Base-by-base conservation (phyloP, 2,329 filamentous ascomycete species). In the Teratosphaeria viscida region DNA sequence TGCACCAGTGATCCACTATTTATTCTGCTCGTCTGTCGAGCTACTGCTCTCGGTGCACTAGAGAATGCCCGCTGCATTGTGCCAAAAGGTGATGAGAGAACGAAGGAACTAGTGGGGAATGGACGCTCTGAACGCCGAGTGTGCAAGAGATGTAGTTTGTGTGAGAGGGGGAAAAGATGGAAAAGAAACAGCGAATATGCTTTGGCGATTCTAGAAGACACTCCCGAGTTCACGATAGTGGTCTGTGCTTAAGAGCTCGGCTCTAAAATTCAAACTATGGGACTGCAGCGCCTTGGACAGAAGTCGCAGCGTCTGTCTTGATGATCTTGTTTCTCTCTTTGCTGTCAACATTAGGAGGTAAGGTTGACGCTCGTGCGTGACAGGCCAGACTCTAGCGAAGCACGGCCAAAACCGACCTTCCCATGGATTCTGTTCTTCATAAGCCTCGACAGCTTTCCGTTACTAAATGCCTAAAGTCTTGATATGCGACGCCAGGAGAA, bases 51-150 rank as follows among this genome's bases (percentile, higher is more conserved):
- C 72, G 88, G 81, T 75, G 85, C 82, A 70, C 89, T 90, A 75
- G 89, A 85, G 74, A 99, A 84, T 79, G 91, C 91, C 79, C 94
- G 90, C 85, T 99, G 94, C 94, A 99, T 99, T 43, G 39, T 68
- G 62, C 49, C 57, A 52, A 53, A 29, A 35, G 5, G 26, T 43
- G 32, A 35, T 37, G 39, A 49, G 52, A 55, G 29, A 35, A 19
- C 16, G 16, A 52, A 47, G 43, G 19, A 26, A 19, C 19, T 59
- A 43, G 26, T 8, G 37, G 55, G 52, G 53, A 59, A 49, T 55
- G 26, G 52, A 55, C 32, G 57, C 32, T 19, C 43, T n/a, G 6
- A 8, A 23, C 19, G n/a, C 43, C 19, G 19, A 49, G 7, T 49
- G 43, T 4, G 43, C 43, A 49, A 49, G 43, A 49, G n/a, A n/a